phyloP scores from a whole-genome alignment of 768 basidiomycete species.

The Asterophora lycoperdoides region DNA sequence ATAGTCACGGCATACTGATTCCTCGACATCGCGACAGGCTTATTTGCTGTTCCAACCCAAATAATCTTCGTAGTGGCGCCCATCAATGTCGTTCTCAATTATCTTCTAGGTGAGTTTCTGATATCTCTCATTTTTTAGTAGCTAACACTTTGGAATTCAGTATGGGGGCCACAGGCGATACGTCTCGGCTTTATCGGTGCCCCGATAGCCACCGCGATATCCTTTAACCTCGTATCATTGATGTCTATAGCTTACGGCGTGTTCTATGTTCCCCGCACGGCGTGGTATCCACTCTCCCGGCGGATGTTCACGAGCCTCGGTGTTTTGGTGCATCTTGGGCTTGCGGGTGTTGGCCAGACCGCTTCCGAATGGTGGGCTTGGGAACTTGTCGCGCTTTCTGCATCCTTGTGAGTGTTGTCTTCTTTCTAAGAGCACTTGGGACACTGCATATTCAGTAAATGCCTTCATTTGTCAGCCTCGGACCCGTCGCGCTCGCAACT shows the following conservation, averaged over 20 bases:
- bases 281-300: conserved; percentile 75
- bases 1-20: conserved; percentile 1
- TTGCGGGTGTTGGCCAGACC: conserved; percentile 76
- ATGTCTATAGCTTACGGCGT: conserved; percentile 61
- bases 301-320: conserved; percentile 66
- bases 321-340: conserved; percentile 66
- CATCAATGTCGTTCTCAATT: conserved; percentile 80
- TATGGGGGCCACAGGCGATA: conserved; percentile 80
- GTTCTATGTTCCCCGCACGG: conserved; percentile 58
- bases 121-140: neutral
- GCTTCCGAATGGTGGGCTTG: conserved; percentile 98
- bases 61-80: conserved; percentile 83
- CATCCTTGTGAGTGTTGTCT: conserved; percentile 36
- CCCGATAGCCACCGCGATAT: conserved; percentile 83
- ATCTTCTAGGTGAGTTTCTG: conserved; percentile 61
- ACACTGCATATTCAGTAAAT: neutral
- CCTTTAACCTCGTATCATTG: conserved; percentile 78
- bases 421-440: neutral
- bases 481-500: conserved; percentile 77
- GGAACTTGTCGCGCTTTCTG: conserved; percentile 72
- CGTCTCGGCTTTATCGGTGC: conserved; percentile 90
- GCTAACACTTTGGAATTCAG: conserved; percentile 25
- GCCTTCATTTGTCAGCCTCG: conserved; percentile 45
- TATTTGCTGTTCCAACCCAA: conserved; percentile 82
- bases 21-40: conserved; percentile 34